Evolutionary conservation across 768 basidiomycete species (phyloP).

Genomic region (Rhodotorula sphaerocarpa): DNA sequence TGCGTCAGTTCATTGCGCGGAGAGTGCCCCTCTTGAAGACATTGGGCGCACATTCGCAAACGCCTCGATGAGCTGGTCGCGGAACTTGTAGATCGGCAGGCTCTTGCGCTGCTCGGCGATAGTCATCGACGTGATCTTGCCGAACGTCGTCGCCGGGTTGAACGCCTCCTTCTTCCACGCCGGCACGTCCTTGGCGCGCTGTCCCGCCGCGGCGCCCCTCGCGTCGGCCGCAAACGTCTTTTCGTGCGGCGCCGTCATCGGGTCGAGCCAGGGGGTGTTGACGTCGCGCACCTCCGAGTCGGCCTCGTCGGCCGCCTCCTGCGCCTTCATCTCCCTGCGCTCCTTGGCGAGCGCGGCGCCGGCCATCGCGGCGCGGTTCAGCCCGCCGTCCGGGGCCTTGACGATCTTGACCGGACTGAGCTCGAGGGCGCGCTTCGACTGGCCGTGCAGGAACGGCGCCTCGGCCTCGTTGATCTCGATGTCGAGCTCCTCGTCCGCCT

Average conservation of each 20-base stretch:
- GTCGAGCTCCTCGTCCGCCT: slow-evolving; percentile 87
- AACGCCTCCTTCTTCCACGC: slow-evolving; percentile 87
- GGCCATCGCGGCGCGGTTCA: slow-evolving; percentile 89
- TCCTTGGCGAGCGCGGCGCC: slow-evolving; percentile 92
- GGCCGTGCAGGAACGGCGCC: slow-evolving; percentile 88
- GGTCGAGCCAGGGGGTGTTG: slow-evolving; percentile 93
- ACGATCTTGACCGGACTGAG: slow-evolving; percentile 96
- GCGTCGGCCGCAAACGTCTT: slow-evolving; percentile 88
- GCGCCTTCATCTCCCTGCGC: slow-evolving; percentile 82
- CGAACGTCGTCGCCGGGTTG: slow-evolving; percentile 92
- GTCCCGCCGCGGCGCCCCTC: slow-evolving; percentile 56
- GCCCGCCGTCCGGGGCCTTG: slow-evolving; percentile 93
- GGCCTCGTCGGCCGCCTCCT: slow-evolving; percentile 86
- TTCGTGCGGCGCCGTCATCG: slow-evolving; percentile 83
- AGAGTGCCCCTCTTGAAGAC: no score
- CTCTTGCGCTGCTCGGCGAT: slow-evolving; percentile 89
- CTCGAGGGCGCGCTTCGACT: slow-evolving; percentile 89
- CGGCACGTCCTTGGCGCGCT: slow-evolving; percentile 71
- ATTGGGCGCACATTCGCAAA: slow-evolving; percentile 82
- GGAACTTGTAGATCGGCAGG: slow-evolving; percentile 89
- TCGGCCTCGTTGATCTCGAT: slow-evolving; percentile 96
- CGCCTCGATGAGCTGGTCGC: slow-evolving; percentile 79
- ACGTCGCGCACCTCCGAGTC: slow-evolving; percentile 93
- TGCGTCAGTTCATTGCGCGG: slow-evolving; percentile 1
- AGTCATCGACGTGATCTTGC: slow-evolving; percentile 77